phyloP scores from a whole-genome alignment of 768 basidiomycete genomes.

The Hygrophoropsis aurantiaca region DNA sequence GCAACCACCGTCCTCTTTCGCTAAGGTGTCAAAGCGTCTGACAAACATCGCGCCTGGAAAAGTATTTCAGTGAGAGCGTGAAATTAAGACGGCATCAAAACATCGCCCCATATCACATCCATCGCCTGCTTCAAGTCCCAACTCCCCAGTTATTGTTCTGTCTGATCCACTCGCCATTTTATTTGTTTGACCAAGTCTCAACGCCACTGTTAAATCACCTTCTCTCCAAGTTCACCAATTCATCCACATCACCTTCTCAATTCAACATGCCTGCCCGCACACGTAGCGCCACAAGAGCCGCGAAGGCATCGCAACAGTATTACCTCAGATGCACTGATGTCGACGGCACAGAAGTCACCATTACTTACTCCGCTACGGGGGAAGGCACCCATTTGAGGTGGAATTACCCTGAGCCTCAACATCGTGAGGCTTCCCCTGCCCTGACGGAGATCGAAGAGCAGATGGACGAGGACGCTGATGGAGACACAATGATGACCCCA shows the following conservation, averaged over 20 bases:
- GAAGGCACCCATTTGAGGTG: conserved; percentile 8
- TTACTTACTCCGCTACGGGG: conserved; percentile 12
- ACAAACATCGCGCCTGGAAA: conserved; percentile 3
- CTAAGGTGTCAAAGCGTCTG: conserved; percentile 16
- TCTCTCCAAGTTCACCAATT: background rate
- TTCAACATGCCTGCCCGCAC: conserved; percentile 7
- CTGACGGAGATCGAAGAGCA: background rate
- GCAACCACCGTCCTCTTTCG: conserved; percentile 6
- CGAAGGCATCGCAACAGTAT: conserved; percentile 13
- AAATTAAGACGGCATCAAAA: background rate
- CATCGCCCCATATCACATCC: background rate
- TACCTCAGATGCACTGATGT: conserved; percentile 13
- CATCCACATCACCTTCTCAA: background rate
- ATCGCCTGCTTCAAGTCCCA: background rate
- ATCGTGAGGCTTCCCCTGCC: conserved; percentile 1
- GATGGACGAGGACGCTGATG: conserved; percentile 13
- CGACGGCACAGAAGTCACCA: conserved; percentile 8
- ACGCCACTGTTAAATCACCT: too few relatives aligned
- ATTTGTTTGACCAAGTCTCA: too few relatives aligned
- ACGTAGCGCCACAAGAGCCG: conserved; percentile 5
- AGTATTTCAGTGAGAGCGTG: conserved; percentile 22
- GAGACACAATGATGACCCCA: conserved; percentile 8
- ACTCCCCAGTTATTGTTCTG: background rate
- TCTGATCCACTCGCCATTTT: too few relatives aligned
- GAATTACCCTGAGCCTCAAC: conserved; percentile 5